phyloP scores from a whole-genome alignment of 192 early-diverging fungal genomes.

The Linnemannia elongata region DNA sequence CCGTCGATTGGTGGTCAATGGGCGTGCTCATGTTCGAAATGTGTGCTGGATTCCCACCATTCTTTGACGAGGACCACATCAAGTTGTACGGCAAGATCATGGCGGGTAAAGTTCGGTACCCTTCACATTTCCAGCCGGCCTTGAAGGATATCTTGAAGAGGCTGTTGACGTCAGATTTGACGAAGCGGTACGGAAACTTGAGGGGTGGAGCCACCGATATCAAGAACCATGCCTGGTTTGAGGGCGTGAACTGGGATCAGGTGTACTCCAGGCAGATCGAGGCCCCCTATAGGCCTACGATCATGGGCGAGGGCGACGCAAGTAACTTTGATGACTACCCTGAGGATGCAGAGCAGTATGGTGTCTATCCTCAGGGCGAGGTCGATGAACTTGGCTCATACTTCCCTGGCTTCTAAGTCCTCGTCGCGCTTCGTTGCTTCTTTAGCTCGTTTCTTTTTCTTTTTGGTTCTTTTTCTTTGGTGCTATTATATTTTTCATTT shows the following conservation, averaged over 20 bases:
- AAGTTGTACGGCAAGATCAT: conserved; percentile 95
- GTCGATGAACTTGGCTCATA: conserved; percentile 80
- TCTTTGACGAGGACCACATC: conserved; percentile 96
- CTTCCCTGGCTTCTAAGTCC: conserved; percentile 79
- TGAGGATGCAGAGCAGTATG: conserved; percentile 93
- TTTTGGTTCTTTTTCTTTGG: neutral
- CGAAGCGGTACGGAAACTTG: conserved; percentile 90
- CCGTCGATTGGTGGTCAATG: conserved; percentile 97
- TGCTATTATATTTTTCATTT: neutral
- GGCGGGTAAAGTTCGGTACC: conserved; percentile 85
- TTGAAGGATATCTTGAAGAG: conserved; percentile 90
- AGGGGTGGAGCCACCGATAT: conserved; percentile 89
- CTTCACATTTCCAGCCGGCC: conserved; percentile 84
- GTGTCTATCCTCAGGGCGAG: conserved; percentile 62
- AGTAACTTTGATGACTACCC: conserved; percentile 96
- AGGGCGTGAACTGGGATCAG: conserved; percentile 91
- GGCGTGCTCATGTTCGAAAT: conserved; percentile 96
- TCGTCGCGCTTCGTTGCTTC: too few species aligned
- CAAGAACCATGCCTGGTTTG: conserved; percentile 96
- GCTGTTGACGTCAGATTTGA: conserved; percentile 84
- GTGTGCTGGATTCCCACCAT: conserved; percentile 95
- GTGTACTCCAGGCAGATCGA: conserved; percentile 79
- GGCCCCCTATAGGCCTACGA: conserved; percentile 89
- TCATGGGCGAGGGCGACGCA: conserved; percentile 88
- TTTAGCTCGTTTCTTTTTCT: neutral